Conservation (phyloP, 495 filamentous ascomycete species). For the Xylaria scruposa region DNA sequence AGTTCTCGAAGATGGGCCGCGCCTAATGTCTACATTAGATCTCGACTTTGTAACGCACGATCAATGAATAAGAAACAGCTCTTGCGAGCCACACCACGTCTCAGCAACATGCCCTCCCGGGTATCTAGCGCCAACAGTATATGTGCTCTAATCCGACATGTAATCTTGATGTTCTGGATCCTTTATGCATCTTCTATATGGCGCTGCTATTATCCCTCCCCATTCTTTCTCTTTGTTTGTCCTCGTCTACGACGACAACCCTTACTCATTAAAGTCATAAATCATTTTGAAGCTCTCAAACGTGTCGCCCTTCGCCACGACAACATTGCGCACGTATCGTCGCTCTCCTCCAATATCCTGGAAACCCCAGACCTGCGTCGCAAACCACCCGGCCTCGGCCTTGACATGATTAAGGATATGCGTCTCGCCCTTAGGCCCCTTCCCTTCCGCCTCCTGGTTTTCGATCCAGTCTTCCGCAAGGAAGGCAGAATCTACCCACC, state of each 20-base stretch:
- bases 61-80: background rate
- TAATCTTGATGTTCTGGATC: background rate
- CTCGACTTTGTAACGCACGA: background rate
- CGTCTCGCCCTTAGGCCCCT: constrained; percentile 55
- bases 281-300: constrained; percentile 71
- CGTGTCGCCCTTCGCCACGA: constrained; percentile 68
- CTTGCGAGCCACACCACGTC: background rate
- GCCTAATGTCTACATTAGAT: background rate
- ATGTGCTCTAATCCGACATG: background rate
- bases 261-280: constrained; percentile 63
- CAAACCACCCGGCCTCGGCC: constrained; percentile 62
- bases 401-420: constrained; percentile 61
- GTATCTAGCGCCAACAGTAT: background rate
- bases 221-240: background rate
- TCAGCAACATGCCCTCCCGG: background rate
- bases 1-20: background rate
- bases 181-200: background rate
- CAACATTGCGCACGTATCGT: constrained; percentile 70
- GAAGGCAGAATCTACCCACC: constrained; percentile 44
- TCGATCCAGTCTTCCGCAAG: constrained; percentile 60
- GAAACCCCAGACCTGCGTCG: constrained; percentile 64
- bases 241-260: background rate
- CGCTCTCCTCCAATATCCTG: constrained; percentile 61
- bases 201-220: background rate
- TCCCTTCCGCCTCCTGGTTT: constrained; percentile 55